Conservation (phyloP, 495 filamentous ascomycete genomes). For the Niebla homalea region DNA sequence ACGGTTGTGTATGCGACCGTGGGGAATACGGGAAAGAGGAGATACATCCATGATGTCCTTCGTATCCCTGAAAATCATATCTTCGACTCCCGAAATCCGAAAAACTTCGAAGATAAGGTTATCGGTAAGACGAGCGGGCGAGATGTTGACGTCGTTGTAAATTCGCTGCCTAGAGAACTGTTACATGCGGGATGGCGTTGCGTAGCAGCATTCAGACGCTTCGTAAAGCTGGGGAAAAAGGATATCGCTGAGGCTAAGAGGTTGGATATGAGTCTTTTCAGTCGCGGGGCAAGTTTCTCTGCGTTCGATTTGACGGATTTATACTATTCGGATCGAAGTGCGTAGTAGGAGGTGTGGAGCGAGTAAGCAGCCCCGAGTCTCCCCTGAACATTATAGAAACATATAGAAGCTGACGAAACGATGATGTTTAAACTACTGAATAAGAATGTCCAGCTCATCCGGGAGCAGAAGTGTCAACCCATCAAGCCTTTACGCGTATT, state of each 20-base stretch:
- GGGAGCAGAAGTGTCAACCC: not conserved
- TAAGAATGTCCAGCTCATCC: not conserved
- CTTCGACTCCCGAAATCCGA: slow-evolving; percentile 32
- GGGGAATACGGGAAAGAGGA: slow-evolving; percentile 24
- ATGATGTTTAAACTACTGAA: not conserved
- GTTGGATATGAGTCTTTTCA: not conserved
- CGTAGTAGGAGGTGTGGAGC: not conserved
- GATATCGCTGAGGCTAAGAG: slow-evolving; percentile 9
- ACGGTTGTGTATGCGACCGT: slow-evolving; percentile 30
- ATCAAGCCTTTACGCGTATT: not conserved
- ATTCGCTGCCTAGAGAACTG: slow-evolving; percentile 36
- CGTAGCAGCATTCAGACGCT: slow-evolving; percentile 35
- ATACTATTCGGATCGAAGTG: not conserved
- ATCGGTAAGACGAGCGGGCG: slow-evolving; percentile 30
- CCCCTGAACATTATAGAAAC: too few relatives aligned
- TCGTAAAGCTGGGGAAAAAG: slow-evolving; percentile 38
- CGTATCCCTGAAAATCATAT: slow-evolving; percentile 29
- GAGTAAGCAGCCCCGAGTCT: too few relatives aligned
- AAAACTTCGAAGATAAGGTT: slow-evolving; percentile 27
- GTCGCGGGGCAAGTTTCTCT: slow-evolving; percentile 19
- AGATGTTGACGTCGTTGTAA: slow-evolving; percentile 41
- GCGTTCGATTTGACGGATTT: not conserved
- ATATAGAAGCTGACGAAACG: too few relatives aligned
- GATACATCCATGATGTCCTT: slow-evolving; percentile 21
- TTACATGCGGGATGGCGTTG: slow-evolving; percentile 37